These are phyloP conservation scores for Citrullus amarus DNA, from an alignment of 306 rosid genomes.

Conservation along the genomic window DNA sequence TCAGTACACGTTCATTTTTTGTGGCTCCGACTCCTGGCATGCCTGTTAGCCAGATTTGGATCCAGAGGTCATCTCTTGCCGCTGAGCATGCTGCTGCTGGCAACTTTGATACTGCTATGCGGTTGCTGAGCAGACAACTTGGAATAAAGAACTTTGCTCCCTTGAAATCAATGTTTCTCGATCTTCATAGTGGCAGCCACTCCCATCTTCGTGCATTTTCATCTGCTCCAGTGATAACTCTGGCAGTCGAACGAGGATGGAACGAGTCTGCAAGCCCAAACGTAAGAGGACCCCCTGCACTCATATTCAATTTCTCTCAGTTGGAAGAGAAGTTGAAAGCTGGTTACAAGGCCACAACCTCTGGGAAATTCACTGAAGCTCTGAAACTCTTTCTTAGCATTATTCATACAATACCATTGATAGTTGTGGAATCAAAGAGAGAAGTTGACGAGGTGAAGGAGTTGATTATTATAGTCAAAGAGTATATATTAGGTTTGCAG, in stretches of 20 bases:
- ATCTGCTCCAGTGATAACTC: constrained; percentile 57
- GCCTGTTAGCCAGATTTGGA: constrained; percentile 89
- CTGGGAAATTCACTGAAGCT: constrained; percentile 72
- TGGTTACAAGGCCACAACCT: constrained; percentile 74
- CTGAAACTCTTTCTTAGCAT: constrained; percentile 48
- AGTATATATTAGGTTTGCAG: constrained; percentile 67
- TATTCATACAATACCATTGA: constrained; percentile 70
- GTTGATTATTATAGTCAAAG: constrained; percentile 60
- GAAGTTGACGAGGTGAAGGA: constrained; percentile 95
- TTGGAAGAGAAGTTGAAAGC: constrained; percentile 82
- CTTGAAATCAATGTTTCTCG: constrained; percentile 63
- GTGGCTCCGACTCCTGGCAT: constrained; percentile 85
- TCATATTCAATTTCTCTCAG: constrained; percentile 57
- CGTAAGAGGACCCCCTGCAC: constrained; percentile 74
- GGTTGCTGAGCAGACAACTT: constrained; percentile 76
- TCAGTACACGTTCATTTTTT: constrained; percentile 41
- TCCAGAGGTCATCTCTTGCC: constrained; percentile 80
- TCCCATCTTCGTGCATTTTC: constrained; percentile 65
- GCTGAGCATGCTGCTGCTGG: constrained; percentile 98
- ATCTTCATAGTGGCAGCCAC: constrained; percentile 69
- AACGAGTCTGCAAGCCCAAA: constrained; percentile 59
- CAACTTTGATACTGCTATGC: constrained; percentile 86
- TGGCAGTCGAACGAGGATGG: constrained; percentile 92
- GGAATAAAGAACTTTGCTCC: constrained; percentile 75
- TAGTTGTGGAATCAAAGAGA: constrained; percentile 83